Evolutionary conservation across 2,329 filamentous ascomycete genomes (phyloP), one percentile per base, ranked within the genome.

Genomic region (Fusarium marasasianum): DNA sequence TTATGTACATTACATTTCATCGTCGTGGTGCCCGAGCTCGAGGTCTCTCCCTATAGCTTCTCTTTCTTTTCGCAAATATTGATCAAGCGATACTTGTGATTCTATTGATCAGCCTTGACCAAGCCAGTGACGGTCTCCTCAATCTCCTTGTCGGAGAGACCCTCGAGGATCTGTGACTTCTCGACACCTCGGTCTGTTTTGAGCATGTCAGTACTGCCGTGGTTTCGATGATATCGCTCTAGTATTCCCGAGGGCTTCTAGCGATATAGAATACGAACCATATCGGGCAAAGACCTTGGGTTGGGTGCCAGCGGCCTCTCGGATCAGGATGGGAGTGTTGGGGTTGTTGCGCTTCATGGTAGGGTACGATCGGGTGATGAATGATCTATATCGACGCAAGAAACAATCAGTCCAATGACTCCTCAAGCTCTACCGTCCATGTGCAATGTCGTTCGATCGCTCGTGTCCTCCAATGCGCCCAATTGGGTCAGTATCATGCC

Each of bases 341-440:
- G 96, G 96, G 87, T 99, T 99, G 89, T 96, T 94, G 89, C 97
- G 97, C 91, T 99, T 99, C 96, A 99, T 98, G 69, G 94, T 96
- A 53, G 96, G 96, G 85, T 99, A 99, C 76, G 95, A 92, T 82
- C 94, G 91, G 75, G 92, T 92, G 76, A 99, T 89, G 86, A 99
- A 99, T 37, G 93, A 92, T 83, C 96, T 98, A 48, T 43, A 79
- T 57, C 54, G 58, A 38, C 29, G 60, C 62, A 41, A 38, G 62
- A 15, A n/a, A 31, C 37, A 50, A 67, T 77, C 69, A 76, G 76
- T 61, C 26, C 53, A 60, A 15, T 38, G 58, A 45, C 48, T 54
- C 40, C 24, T 41, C 45, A 26, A 50, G 45, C 35, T 64, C 48
- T 40, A 33, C 37, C 29, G 12, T 12, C n/a, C 11, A 33, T 35